Evolutionary conservation across 1,284 basidiomycete species (phyloP).

Genomic region (Volvariella volvacea): DNA sequence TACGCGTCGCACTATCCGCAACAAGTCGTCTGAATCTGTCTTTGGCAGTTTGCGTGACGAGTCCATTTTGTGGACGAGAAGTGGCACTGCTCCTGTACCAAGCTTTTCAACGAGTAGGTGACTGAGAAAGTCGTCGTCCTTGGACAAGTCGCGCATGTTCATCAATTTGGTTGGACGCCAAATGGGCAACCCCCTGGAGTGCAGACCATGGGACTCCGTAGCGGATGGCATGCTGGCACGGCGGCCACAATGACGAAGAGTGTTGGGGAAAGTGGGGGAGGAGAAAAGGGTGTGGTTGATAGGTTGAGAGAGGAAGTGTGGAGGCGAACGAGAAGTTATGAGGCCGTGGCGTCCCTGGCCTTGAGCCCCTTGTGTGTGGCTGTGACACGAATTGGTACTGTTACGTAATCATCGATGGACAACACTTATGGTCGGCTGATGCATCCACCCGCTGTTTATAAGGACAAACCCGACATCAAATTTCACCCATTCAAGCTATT

Average conservation of each 20-base stretch:
- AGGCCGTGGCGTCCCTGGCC: slow-evolving; percentile 1
- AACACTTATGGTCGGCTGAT: not conserved
- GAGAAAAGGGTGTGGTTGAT: slow-evolving; percentile 3
- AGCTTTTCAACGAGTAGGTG: slow-evolving; percentile 81
- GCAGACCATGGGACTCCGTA: slow-evolving; percentile 15
- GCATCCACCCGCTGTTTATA: too few species aligned
- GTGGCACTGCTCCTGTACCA: slow-evolving; percentile 65
- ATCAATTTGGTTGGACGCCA: slow-evolving; percentile 80
- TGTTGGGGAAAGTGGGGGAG: slow-evolving; percentile 7
- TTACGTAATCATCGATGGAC: slow-evolving; percentile 15
- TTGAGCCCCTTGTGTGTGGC: slow-evolving; percentile 6
- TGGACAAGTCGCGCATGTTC: slow-evolving; percentile 80
- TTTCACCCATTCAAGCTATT: too few species aligned
- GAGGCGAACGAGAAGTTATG: slow-evolving; percentile 1
- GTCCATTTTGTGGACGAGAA: slow-evolving; percentile 84
- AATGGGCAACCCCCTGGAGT: slow-evolving; percentile 25
- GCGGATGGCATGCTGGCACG: slow-evolving; percentile 17
- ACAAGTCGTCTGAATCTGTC: slow-evolving; percentile 56
- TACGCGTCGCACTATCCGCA: slow-evolving; percentile 71
- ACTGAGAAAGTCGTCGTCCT: slow-evolving; percentile 82
- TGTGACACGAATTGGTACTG: slow-evolving; percentile 16
- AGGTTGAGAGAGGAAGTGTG: not conserved
- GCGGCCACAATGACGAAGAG: slow-evolving; percentile 28
- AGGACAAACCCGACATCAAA: too few species aligned
- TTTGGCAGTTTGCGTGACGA: slow-evolving; percentile 64